These are phyloP conservation scores for Eucalyptus camaldulensis DNA, from an alignment of 345 rosid genomes.

Conservation along the genomic window DNA sequence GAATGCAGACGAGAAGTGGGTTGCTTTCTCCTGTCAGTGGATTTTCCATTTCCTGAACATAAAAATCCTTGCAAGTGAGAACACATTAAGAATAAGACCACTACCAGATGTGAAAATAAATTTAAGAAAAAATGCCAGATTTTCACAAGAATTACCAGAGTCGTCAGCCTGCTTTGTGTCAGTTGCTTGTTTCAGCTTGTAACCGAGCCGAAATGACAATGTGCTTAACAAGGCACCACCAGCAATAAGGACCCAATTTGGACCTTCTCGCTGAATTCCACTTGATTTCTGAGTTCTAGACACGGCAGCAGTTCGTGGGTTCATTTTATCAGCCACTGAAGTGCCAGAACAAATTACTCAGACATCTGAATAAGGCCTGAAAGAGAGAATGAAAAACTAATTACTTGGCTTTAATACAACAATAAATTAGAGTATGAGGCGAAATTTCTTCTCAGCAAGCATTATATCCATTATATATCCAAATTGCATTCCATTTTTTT, in stretches of 20 bases:
- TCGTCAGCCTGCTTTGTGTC: conserved; percentile 44
- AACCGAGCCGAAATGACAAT: conserved; percentile 80
- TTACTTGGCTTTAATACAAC: neutral
- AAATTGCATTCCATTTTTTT: neutral
- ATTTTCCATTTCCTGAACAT: conserved; percentile 28
- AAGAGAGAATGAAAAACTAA: conserved; percentile 1
- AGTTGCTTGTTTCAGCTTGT: conserved; percentile 64
- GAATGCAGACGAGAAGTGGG: conserved; percentile 25
- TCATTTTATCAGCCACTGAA: conserved; percentile 42
- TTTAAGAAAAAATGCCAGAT: neutral
- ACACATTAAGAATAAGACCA: neutral
- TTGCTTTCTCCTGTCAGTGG: conserved; percentile 31
- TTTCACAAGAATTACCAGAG: conserved; percentile 8
- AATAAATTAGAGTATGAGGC: neutral
- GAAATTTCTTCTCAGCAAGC: neutral
- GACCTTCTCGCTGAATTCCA: conserved; percentile 41
- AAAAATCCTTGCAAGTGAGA: neutral
- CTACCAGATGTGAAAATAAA: neutral
- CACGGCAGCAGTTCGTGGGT: conserved; percentile 24
- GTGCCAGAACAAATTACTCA: neutral
- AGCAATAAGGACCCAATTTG: conserved; percentile 85
- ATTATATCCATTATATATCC: neutral
- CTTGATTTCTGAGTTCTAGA: conserved; percentile 44
- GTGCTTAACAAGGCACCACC: conserved; percentile 97
- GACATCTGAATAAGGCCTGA: conserved; percentile 50